phyloP scores from a whole-genome alignment of 257 asterid genomes.

The Agastache rugosa region DNA sequence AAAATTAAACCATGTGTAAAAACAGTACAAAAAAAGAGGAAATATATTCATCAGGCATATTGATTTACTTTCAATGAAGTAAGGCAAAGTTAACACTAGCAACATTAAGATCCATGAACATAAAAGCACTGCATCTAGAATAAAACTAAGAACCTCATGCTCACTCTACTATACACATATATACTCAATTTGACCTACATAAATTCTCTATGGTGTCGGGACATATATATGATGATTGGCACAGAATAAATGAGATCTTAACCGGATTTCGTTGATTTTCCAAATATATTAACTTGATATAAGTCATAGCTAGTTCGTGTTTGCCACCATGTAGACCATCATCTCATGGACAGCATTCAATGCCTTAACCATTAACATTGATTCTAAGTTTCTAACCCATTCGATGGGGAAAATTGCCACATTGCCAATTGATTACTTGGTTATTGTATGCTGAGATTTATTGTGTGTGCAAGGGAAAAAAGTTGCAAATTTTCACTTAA shows the following conservation, averaged over 20 bases:
- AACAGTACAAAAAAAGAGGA: slow-evolving; percentile 21
- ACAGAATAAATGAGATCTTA: slow-evolving; percentile 12
- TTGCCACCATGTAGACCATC: slow-evolving; percentile 17
- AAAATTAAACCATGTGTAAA: slow-evolving; percentile 27
- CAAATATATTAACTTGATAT: slow-evolving; percentile 23
- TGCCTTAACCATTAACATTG: slow-evolving; percentile 2
- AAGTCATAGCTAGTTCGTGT: neutral
- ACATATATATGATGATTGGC: slow-evolving; percentile 26
- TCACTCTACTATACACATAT: slow-evolving; percentile 5
- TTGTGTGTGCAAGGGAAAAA: neutral
- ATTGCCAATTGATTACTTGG: slow-evolving; percentile 21
- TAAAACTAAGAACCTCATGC: slow-evolving; percentile 9
- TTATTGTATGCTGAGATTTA: neutral
- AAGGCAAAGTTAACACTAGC: slow-evolving; percentile 9
- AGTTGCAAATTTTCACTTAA: slow-evolving; percentile 20
- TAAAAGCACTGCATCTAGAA: neutral
- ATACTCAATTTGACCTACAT: neutral
- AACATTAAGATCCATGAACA: slow-evolving; percentile 28
- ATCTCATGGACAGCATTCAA: neutral
- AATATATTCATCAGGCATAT: slow-evolving; percentile 14
- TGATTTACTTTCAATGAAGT: neutral
- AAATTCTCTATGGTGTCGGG: neutral
- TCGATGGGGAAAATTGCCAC: neutral
- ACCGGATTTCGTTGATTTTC: neutral
- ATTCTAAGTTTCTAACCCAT: slow-evolving; percentile 21